phyloP scores from a whole-genome alignment of 805 yeast genomes.

The Ogataea allantospora region DNA sequence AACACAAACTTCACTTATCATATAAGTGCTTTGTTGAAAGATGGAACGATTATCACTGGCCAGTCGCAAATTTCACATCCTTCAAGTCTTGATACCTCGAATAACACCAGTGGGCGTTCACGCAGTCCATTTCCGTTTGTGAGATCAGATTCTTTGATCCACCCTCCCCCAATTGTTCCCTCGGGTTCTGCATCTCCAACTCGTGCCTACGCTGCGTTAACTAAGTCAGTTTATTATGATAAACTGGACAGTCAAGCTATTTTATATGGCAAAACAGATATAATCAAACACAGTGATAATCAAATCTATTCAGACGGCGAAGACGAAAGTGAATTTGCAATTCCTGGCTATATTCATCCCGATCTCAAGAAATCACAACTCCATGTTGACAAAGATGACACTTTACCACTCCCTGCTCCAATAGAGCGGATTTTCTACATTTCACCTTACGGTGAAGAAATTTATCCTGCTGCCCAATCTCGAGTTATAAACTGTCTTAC shows the following conservation, averaged over 20 bases:
- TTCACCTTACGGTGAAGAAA: conserved; percentile 85
- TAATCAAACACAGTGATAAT: neutral
- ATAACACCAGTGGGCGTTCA: neutral
- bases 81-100: conserved; percentile 4
- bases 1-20: conserved; percentile 85
- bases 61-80: conserved; percentile 96
- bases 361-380: conserved; percentile 72
- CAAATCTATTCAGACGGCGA: conserved; percentile 9
- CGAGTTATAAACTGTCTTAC: conserved; percentile 53
- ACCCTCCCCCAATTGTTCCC: conserved; percentile 24
- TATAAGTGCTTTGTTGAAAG: conserved; percentile 68
- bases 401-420: conserved; percentile 68
- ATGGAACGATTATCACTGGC: conserved; percentile 79
- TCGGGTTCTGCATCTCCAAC: conserved; percentile 20
- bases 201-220: neutral
- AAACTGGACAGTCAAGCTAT: conserved; percentile 21
- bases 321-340: conserved; percentile 50
- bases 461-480: conserved; percentile 68
- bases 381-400: conserved; percentile 60
- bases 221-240: neutral
- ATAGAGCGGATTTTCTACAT: conserved; percentile 73
- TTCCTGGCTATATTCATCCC: conserved; percentile 74
- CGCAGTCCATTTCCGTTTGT: conserved; percentile 7
- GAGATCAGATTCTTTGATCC: conserved; percentile 18
- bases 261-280: conserved; percentile 17